phyloP scores from a whole-genome alignment of 345 rosid species.

The Aurinia saxatilis region DNA sequence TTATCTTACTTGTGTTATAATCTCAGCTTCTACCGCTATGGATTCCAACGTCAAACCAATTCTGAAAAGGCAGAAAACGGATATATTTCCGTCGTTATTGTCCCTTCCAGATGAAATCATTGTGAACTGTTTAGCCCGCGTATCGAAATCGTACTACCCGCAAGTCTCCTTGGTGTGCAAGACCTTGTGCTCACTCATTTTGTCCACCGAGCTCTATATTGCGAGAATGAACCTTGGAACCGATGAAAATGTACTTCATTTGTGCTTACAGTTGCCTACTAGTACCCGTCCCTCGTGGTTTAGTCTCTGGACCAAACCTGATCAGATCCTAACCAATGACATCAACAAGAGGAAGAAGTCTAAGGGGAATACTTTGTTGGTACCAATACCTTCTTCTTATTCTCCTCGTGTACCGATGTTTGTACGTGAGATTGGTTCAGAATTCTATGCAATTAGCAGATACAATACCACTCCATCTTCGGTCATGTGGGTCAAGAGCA shows the following conservation, averaged over 20 bases:
- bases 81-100: not conserved
- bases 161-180: constrained; percentile 51
- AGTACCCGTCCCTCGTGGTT: not conserved
- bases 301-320: not conserved
- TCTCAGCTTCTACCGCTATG: not conserved
- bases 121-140: constrained; percentile 48
- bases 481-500: constrained; percentile 50
- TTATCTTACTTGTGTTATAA: no score
- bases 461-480: constrained; percentile 19
- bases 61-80: not conserved
- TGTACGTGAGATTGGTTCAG: constrained; percentile 34
- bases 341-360: not conserved
- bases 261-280: constrained; percentile 1
- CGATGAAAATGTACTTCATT: not conserved
- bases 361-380: constrained; percentile 15
- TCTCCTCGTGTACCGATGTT: not conserved
- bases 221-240: not conserved
- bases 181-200: constrained; percentile 41
- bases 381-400: constrained; percentile 20
- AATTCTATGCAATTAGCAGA: constrained; percentile 44
- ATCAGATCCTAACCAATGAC: not conserved
- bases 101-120: constrained; percentile 46
- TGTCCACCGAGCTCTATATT: constrained; percentile 32
- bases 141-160: constrained; percentile 50
- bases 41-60: not conserved